These are phyloP conservation scores for Colletotrichum sansevieriae DNA, from an alignment of 2,329 filamentous ascomycete species.

Conservation along the genomic window DNA sequence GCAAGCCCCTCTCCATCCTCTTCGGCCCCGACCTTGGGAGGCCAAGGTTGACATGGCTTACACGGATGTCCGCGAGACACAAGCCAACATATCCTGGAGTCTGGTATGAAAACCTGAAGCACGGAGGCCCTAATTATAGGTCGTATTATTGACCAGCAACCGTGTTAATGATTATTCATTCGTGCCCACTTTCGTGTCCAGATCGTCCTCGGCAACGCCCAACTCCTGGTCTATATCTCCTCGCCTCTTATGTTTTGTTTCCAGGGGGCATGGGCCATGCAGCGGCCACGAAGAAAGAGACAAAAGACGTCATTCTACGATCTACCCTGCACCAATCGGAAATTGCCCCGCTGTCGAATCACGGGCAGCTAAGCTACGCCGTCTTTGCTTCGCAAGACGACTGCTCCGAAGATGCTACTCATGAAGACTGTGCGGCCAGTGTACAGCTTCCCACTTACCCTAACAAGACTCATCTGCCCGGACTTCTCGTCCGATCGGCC, in stretches of 20 bases:
- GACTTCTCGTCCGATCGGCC: slow-evolving; percentile 9
- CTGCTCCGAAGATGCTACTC: neutral
- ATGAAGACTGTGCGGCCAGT: neutral
- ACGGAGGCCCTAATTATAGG: slow-evolving; percentile 15
- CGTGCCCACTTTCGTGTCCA: slow-evolving; percentile 13
- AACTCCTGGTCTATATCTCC: slow-evolving; percentile 9
- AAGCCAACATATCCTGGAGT: slow-evolving; percentile 13
- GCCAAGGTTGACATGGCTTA: neutral
- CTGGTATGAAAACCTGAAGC: slow-evolving; percentile 11
- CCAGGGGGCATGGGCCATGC: slow-evolving; percentile 11
- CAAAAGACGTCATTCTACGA: slow-evolving; percentile 7
- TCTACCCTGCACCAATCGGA: slow-evolving; percentile 16
- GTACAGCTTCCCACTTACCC: slow-evolving; percentile 1
- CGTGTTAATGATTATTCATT: neutral
- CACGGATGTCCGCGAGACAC: slow-evolving; percentile 14
- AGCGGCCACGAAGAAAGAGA: neutral
- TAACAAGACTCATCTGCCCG: slow-evolving; percentile 5
- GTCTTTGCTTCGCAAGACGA: neutral
- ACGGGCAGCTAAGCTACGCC: neutral
- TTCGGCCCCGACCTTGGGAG: neutral
- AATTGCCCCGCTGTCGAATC: neutral
- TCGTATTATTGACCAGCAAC: slow-evolving; percentile 11
- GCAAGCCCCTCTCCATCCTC: neutral
- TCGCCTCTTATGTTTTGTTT: slow-evolving; percentile 15
- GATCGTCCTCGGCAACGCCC: neutral